A percentile compares a stretch with the other conserved stretches of the same genome.
Conservation (phyloP, 2,329 filamentous ascomycete species). For the Trichophyton rubrum region DNA sequence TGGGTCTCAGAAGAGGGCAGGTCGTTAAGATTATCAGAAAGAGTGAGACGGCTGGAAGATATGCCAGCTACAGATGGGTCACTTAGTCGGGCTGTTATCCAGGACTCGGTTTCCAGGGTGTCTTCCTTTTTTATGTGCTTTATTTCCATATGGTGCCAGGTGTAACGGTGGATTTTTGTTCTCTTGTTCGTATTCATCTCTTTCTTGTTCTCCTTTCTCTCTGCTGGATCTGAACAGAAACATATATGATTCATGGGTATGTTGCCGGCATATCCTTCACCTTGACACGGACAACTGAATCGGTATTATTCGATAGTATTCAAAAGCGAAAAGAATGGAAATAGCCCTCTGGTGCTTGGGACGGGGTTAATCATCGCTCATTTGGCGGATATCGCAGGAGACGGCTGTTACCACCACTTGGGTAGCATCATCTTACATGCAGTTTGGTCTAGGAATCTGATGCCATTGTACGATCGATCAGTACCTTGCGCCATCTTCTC, state of each 20-base stretch:
- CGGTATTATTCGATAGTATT: neutral
- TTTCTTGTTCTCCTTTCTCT: neutral
- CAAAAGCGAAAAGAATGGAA: neutral
- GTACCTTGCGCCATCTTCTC: neutral
- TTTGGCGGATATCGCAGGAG: neutral
- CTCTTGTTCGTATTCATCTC: neutral
- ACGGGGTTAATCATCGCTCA: neutral
- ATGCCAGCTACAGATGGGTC: conserved; percentile 81
- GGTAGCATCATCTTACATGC: neutral
- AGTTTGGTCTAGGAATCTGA: neutral
- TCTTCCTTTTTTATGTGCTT: neutral
- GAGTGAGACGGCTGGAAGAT: conserved; percentile 88
- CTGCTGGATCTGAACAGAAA: neutral
- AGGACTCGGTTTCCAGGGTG: neutral
- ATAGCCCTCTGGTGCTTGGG: neutral
- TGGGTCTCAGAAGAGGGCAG: conserved; percentile 79
- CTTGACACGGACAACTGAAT: neutral
- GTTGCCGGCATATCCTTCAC: neutral
- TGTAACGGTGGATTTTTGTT: conserved; percentile 1
- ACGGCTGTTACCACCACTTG: neutral
- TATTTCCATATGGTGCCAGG: neutral
- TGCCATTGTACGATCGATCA: neutral
- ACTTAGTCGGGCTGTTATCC: conserved; percentile 22
- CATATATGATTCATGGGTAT: neutral
- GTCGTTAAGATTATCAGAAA: conserved; percentile 97